Evolutionary conservation across 345 rosid genomes (phyloP), one percentile per base, ranked within the genome.

Genomic region (Gossypium sturtianum): DNA sequence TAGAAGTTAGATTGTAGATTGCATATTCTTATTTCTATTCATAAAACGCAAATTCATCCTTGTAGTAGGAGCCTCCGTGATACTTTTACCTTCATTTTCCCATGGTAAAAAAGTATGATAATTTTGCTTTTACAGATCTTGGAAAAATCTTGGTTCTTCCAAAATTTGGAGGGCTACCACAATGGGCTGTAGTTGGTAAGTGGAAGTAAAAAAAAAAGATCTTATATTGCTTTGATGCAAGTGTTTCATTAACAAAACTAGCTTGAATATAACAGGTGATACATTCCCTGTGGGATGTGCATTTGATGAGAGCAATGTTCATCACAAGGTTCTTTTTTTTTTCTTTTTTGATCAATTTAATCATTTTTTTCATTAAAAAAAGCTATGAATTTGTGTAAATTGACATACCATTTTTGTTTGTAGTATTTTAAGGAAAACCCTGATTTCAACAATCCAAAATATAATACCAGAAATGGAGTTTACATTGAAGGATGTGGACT

Each of bases 341-440:
- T 2, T 15, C 5, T 12, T 49, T 19, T n/a, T 34, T 5, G 13
- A 12, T 69, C 8, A 49, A 49, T 9, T 51, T 47, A 49, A 70
- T 20, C 64, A n/a, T 19, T 56, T 38, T 29, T 11, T 27, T 58
- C 23, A 25, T 17, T 17, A 29, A 17, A 17, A 45, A 29, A 17
- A 17, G 22, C 15, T 16, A n/a, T 17, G 23, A 52, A 7, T 34
- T 54, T 15, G n/a, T 12, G 54, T 51, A 15, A 15, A 12, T 12
- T 51, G 12, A 15, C 4, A 15, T 15, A 13, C 41, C 41, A 34
- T 34, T 12, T 54, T 53, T 53, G 57, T 4, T n/a, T 54, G 53
- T 81, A 90, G 90, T 80, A 80, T 74, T 90, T 90, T 41, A 70
- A 85, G 86, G 88, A 84, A 61, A 90, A 90, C 75, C 89, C 83